These are phyloP conservation scores for Suillus discolor DNA, from an alignment of 768 basidiomycete genomes.

Conservation along the genomic window DNA sequence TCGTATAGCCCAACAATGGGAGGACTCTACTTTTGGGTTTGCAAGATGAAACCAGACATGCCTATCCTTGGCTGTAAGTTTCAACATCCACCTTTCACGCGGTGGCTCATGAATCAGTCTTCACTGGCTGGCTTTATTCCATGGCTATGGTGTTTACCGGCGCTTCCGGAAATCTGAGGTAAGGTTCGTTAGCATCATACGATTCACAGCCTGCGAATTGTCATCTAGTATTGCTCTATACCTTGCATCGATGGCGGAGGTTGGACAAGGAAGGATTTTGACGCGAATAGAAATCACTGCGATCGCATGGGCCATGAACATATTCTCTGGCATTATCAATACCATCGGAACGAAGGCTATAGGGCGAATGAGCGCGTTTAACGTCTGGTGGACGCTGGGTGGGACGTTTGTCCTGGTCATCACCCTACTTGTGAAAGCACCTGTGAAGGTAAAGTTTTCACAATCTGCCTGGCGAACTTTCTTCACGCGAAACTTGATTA, in stretches of 20 bases:
- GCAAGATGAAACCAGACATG: constrained; percentile 57
- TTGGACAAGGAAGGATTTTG: constrained; percentile 46
- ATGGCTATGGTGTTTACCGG: constrained; percentile 63
- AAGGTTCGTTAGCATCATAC: not conserved
- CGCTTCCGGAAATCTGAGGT: constrained; percentile 60
- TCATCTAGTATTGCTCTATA: constrained; percentile 49
- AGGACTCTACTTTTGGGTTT: constrained; percentile 65
- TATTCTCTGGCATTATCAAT: constrained; percentile 55
- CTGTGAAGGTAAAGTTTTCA: constrained; percentile 42
- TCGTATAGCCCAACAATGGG: constrained; percentile 52
- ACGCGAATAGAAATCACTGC: constrained; percentile 51
- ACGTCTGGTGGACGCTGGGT: constrained; percentile 63
- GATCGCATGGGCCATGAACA: constrained; percentile 61
- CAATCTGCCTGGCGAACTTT: constrained; percentile 23
- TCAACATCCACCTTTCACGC: not conserved
- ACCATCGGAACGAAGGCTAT: constrained; percentile 61
- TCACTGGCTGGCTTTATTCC: constrained; percentile 62
- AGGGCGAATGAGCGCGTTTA: constrained; percentile 55
- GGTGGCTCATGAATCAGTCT: constrained; percentile 20
- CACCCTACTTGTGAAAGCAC: constrained; percentile 57
- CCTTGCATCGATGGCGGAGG: constrained; percentile 53
- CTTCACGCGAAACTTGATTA: not conserved
- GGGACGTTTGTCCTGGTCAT: constrained; percentile 58
- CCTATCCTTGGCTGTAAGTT: constrained; percentile 57
- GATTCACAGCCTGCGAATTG: not conserved